These are phyloP conservation scores for Rubia balearica DNA, from an alignment of 305 asterid species.

Conservation along the genomic window DNA sequence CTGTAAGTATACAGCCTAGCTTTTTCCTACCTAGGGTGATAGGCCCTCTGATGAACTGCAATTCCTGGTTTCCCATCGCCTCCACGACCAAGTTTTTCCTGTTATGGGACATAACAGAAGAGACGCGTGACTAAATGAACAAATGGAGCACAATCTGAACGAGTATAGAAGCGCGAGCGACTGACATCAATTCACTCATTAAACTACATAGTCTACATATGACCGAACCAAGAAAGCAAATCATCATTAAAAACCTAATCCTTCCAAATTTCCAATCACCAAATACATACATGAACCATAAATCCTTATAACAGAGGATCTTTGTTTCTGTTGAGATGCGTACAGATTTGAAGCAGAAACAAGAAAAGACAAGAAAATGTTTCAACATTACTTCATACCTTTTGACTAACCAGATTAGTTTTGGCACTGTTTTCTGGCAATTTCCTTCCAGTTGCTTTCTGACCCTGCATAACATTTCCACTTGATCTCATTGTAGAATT, in stretches of 20 bases:
- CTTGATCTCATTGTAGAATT: conserved; percentile 1
- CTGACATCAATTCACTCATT: neutral
- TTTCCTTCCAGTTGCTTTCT: neutral
- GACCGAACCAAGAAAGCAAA: neutral
- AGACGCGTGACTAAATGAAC: neutral
- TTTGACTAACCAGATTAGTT: conserved; percentile 5
- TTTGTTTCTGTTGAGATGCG: neutral
- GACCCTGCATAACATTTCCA: conserved; percentile 5
- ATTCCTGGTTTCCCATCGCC: conserved; percentile 2
- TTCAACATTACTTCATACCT: neutral
- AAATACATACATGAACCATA: neutral
- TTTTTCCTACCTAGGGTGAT: conserved; percentile 8
- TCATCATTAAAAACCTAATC: neutral
- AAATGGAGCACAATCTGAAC: neutral
- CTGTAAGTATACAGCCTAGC: neutral
- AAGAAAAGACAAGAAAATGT: neutral
- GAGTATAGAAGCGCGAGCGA: neutral
- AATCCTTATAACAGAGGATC: neutral
- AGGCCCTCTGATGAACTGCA: conserved; percentile 3
- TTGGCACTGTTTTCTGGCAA: conserved; percentile 9
- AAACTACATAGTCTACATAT: neutral
- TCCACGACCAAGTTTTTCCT: conserved; percentile 9
- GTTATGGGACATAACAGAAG: conserved; percentile 1
- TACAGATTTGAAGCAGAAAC: neutral
- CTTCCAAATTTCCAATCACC: neutral